phyloP scores from a whole-genome alignment of 2,329 filamentous ascomycete species.

The Phaeosphaeria sp. region DNA sequence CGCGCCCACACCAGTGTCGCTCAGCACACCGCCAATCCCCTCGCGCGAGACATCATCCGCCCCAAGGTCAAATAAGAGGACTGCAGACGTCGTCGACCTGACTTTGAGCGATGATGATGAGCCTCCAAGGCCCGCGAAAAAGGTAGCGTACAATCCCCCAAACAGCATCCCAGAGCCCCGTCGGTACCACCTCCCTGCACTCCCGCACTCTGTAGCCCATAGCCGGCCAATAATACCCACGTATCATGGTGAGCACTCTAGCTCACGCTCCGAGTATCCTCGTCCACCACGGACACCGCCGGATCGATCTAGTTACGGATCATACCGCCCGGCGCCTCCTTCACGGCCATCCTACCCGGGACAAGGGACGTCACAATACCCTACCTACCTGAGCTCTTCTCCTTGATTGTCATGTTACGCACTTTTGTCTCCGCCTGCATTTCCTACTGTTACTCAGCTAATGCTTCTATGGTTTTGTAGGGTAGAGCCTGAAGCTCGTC shows the following conservation, averaged over 20 bases:
- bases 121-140: conserved; percentile 45
- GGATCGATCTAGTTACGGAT: conserved; percentile 16
- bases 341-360: conserved; percentile 27
- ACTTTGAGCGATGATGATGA: conserved; percentile 58
- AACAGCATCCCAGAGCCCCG: conserved; percentile 42
- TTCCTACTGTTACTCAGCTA: conserved; percentile 28
- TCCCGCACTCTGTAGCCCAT: conserved; percentile 16
- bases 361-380: conserved; percentile 34
- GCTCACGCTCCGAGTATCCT: conserved; percentile 23
- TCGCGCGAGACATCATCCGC: conserved; percentile 51
- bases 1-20: conserved; percentile 42
- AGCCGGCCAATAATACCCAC: conserved; percentile 23
- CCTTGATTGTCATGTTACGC: conserved; percentile 27
- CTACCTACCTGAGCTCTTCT: conserved; percentile 35
- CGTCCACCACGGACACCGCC: conserved; percentile 32
- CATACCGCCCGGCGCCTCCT: conserved; percentile 33
- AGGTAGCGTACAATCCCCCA: conserved; percentile 51
- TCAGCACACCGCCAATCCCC: conserved; percentile 54
- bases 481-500: conserved; percentile 41
- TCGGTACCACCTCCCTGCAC: conserved; percentile 37
- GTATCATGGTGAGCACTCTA: conserved; percentile 20
- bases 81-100: conserved; percentile 57
- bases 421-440: conserved; percentile 9
- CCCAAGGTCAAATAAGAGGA: conserved; percentile 50
- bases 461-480: conserved; percentile 26